These are phyloP conservation scores for Ambrosia hybrid DNA, from an alignment of 140 eudicot genomes.

Conservation along the genomic window DNA sequence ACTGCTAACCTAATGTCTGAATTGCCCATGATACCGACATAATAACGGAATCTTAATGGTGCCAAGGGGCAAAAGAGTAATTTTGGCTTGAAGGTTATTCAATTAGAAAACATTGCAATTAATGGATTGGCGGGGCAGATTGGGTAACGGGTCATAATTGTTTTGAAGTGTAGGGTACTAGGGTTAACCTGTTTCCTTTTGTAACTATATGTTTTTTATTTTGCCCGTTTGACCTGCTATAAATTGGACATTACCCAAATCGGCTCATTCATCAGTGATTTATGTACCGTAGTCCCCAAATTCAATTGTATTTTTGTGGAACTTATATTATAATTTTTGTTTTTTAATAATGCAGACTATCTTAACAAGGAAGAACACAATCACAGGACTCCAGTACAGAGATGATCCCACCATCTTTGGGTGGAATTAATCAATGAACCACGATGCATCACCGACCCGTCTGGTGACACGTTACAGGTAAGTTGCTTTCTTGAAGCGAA, in stretches of 20 bases:
- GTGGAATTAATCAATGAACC: constrained; percentile 94
- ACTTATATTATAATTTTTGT: background rate
- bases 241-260: background rate
- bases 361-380: constrained; percentile 83
- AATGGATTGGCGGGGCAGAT: background rate
- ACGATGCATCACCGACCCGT: constrained; percentile 76
- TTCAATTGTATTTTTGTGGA: too few relatives aligned
- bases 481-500: constrained; percentile 8
- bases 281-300: too few relatives aligned
- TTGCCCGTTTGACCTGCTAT: background rate
- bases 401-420: constrained; percentile 92
- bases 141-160: background rate
- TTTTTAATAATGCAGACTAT: constrained; percentile 52
- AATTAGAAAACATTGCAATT: background rate
- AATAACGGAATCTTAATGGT: constrained; percentile 7
- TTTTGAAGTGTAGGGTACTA: background rate
- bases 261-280: background rate
- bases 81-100: background rate
- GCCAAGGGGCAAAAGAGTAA: constrained; percentile 4
- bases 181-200: background rate
- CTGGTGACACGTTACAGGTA: constrained; percentile 90
- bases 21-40: background rate
- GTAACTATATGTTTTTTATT: background rate
- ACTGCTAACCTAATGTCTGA: background rate
- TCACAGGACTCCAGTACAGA: constrained; percentile 84